Percentiles rank a stretch among this genome's conserved stretches.
Evolutionary conservation across 1,284 basidiomycete species (phyloP).

Genomic region (Hemileia vastatrix): DNA sequence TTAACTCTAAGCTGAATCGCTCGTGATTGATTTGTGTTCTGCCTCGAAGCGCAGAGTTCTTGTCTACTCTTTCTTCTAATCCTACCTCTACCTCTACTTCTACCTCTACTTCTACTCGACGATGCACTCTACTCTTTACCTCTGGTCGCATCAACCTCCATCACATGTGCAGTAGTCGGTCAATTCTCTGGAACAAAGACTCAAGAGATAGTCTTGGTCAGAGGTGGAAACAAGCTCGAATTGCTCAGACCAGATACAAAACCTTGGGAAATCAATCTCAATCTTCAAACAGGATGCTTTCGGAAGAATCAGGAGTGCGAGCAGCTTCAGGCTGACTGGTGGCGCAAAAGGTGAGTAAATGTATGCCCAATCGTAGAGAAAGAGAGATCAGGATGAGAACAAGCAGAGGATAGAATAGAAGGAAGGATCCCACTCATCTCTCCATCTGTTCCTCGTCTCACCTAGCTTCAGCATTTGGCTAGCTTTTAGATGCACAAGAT

Average conservation of each 20-base stretch:
- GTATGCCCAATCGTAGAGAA: no score
- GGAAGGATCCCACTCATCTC: no score
- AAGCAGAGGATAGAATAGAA: no score
- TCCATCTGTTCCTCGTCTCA: no score
- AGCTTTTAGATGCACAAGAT: no score
- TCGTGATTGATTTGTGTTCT: no score
- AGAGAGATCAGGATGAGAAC: no score
- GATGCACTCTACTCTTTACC: slow-evolving; percentile 43
- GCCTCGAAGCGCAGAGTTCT: no score
- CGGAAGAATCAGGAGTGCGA: slow-evolving; percentile 38
- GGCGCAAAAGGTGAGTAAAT: slow-evolving; percentile 27
- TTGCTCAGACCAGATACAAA: slow-evolving; percentile 37
- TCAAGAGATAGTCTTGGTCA: slow-evolving; percentile 41
- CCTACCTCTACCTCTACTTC: no score
- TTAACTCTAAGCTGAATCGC: no score
- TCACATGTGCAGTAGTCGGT: slow-evolving; percentile 38
- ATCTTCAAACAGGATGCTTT: slow-evolving; percentile 36
- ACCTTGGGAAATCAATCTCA: slow-evolving; percentile 31
- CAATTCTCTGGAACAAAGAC: slow-evolving; percentile 40
- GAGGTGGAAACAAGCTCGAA: slow-evolving; percentile 33
- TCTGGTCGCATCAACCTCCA: slow-evolving; percentile 34
- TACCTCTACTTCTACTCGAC: neutral
- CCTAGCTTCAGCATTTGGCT: no score
- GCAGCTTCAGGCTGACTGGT: slow-evolving; percentile 37
- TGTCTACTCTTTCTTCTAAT: no score